A percentile compares a stretch with the other conserved stretches of the same genome.
phyloP scores from a whole-genome alignment of 768 basidiomycete genomes.

The Sporobolomyces phaffii region DNA sequence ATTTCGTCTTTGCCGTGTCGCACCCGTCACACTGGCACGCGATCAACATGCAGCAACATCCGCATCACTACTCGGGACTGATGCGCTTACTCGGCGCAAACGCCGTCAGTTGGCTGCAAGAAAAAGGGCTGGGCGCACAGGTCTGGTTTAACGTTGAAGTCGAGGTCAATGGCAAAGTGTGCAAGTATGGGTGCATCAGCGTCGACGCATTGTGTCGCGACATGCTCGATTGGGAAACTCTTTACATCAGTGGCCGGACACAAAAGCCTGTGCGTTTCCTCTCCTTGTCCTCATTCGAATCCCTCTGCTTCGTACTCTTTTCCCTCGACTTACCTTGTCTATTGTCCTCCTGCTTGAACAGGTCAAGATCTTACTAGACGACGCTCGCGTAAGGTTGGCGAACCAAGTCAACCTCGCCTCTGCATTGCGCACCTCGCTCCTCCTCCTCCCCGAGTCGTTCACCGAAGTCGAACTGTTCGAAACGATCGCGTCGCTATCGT shows the following conservation, averaged over 20 bases:
- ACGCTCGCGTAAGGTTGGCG: slow-evolving; percentile 81
- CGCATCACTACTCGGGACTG: slow-evolving; percentile 82
- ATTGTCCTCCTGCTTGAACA: too few relatives aligned
- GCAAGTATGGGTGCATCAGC: slow-evolving; percentile 91
- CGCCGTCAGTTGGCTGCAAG: slow-evolving; percentile 73
- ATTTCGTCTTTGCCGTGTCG: slow-evolving; percentile 93
- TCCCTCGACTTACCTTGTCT: too few relatives aligned
- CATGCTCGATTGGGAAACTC: slow-evolving; percentile 81
- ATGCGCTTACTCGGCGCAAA: slow-evolving; percentile 76
- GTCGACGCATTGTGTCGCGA: slow-evolving; percentile 83
- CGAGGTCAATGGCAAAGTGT: slow-evolving; percentile 71
- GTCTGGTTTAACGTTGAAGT: slow-evolving; percentile 96
- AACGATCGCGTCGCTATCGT: slow-evolving; percentile 76
- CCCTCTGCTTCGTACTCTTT: background rate
- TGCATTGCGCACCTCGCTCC: slow-evolving; percentile 80
- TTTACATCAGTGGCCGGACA: slow-evolving; percentile 92
- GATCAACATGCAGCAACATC: slow-evolving; percentile 87
- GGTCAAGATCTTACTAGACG: slow-evolving; percentile 81
- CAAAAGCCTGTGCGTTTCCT: slow-evolving; percentile 67
- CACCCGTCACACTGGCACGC: slow-evolving; percentile 90
- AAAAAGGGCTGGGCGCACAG: slow-evolving; percentile 56
- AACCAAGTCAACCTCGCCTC: slow-evolving; percentile 90
- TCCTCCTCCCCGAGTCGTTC: slow-evolving; percentile 76
- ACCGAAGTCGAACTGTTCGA: slow-evolving; percentile 75
- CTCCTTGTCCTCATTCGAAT: too few relatives aligned